Percentiles rank a stretch among this genome's conserved stretches.
Conservation (phyloP, 768 basidiomycete genomes). For the Podaxis sp. region DNA sequence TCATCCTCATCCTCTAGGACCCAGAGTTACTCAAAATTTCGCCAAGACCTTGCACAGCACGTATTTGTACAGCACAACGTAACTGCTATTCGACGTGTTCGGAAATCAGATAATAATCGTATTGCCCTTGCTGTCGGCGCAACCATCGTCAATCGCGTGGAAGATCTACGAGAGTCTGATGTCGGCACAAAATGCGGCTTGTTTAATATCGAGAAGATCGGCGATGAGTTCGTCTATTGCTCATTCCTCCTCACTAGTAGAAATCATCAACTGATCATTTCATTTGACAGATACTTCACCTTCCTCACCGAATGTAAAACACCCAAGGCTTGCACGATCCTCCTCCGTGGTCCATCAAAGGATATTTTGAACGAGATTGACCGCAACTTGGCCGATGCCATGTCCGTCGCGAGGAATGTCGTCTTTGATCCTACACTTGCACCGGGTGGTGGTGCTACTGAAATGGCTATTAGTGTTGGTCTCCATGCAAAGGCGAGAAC, state of each 20-base stretch:
- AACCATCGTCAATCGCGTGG: slow-evolving; percentile 94
- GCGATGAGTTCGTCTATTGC: slow-evolving; percentile 70
- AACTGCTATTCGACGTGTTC: slow-evolving; percentile 93
- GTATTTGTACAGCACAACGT: slow-evolving; percentile 83
- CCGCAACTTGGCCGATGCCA: slow-evolving; percentile 95
- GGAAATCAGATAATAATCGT: slow-evolving; percentile 98
- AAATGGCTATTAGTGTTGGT: slow-evolving; percentile 95
- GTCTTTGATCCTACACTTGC: slow-evolving; percentile 94
- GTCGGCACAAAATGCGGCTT: slow-evolving; percentile 91
- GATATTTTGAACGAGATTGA: slow-evolving; percentile 98
- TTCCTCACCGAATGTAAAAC: slow-evolving; percentile 89
- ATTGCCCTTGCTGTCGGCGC: slow-evolving; percentile 94
- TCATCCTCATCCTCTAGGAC: background rate
- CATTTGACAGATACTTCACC: slow-evolving; percentile 75
- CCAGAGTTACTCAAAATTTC: background rate
- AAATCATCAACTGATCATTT: background rate
- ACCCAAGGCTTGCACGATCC: slow-evolving; percentile 97
- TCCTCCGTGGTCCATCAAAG: slow-evolving; percentile 96
- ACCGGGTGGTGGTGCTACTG: slow-evolving; percentile 95
- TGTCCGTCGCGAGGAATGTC: slow-evolving; percentile 95
- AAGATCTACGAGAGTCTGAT: slow-evolving; percentile 89
- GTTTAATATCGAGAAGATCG: slow-evolving; percentile 97
- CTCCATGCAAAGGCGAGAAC: slow-evolving; percentile 75
- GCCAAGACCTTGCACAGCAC: slow-evolving; percentile 86
- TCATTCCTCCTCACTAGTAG: slow-evolving; percentile 8